A percentile compares a stretch with the other conserved stretches of the same genome.
phyloP scores from a whole-genome alignment of 441 rosid genomes.

The Pelargonium fulgidum region DNA sequence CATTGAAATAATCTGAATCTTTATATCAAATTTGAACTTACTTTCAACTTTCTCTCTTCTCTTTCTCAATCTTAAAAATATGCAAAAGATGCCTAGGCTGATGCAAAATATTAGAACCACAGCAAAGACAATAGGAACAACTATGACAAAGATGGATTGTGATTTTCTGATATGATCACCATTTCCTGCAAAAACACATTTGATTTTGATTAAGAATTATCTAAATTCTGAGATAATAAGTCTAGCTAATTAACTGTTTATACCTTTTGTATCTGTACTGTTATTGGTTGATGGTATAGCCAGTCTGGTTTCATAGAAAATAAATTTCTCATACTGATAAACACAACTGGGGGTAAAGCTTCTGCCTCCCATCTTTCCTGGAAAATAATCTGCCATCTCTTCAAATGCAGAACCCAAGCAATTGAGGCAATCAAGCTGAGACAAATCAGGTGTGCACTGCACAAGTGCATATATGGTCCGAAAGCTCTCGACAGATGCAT shows the following conservation, averaged over 20 bases:
- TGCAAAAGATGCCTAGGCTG: not conserved
- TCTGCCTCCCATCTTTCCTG: slow-evolving; percentile 29
- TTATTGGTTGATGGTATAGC: slow-evolving; percentile 5
- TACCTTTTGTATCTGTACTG: not conserved
- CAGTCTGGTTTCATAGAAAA: slow-evolving; percentile 13
- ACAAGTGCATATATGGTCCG: slow-evolving; percentile 36
- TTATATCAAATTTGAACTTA: not conserved
- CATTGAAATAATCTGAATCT: no score
- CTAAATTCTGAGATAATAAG: not conserved
- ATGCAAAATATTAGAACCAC: not conserved
- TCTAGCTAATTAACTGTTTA: not conserved
- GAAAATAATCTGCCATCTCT: slow-evolving; percentile 27
- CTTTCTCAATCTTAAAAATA: not conserved
- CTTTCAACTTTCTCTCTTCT: slow-evolving; percentile 1
- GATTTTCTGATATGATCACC: not conserved
- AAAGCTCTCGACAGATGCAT: slow-evolving; percentile 22
- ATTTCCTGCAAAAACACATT: not conserved
- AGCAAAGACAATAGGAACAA: not conserved
- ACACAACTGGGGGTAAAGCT: slow-evolving; percentile 33
- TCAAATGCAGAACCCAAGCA: slow-evolving; percentile 29
- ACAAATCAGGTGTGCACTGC: slow-evolving; percentile 50
- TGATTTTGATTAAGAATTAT: not conserved
- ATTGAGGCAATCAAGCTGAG: slow-evolving; percentile 29
- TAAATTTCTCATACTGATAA: slow-evolving; percentile 29
- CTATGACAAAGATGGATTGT: not conserved